Base-by-base conservation (phyloP, 768 basidiomycete species). In the Pleurotus djamor region DNA sequence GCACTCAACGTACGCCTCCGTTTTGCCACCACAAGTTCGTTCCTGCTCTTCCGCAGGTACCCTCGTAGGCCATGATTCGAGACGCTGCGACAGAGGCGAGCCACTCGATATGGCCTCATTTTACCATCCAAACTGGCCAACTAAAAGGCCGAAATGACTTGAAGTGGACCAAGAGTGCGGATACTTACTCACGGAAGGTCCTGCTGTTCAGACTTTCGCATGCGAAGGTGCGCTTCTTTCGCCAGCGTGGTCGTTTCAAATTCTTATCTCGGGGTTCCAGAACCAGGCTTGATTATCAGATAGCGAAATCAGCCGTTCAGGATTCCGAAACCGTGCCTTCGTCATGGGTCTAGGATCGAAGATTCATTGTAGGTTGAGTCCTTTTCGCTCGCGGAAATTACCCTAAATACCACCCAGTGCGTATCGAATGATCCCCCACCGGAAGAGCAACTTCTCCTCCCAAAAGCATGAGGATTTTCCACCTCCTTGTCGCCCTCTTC, bases 401-500 rank as follows among this genome's bases (percentile, higher is more conserved):
- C 17, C 48, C 45, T 49, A 58, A 49, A 48, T 41, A 58, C n/a
- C 45, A 17, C 21, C 33, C n/a, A 9, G 36, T 48, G 12, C 47
- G n/a, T 48, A 36, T 43, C 41, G 47, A 52, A 55, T 57, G 59
- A 28, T 28, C 21, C 21, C 21, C 21, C 21, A 28, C 21, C 21
- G 21, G 21, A 28, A 47, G 51, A 38, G 60, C n/a, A 45, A 33
- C 38, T 41, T 58, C 58, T 64, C 58, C 57, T 52, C 60, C 59
- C 45, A 41, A 41, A 43, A 45, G 35, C 65, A 69, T 68, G 66
- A 64, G 63, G 57, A 52, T 59, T 51, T 57, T 63, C 62, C 61
- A 62, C 56, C 60, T 69, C 66, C 62, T 73, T 63, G 64, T 74
- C 60, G 60, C 73, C 41, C 63, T 78, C 16, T 66, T 75, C 16